Evolutionary conservation across 495 filamentous ascomycete species (phyloP).

Genomic region (Xylaria sp.): DNA sequence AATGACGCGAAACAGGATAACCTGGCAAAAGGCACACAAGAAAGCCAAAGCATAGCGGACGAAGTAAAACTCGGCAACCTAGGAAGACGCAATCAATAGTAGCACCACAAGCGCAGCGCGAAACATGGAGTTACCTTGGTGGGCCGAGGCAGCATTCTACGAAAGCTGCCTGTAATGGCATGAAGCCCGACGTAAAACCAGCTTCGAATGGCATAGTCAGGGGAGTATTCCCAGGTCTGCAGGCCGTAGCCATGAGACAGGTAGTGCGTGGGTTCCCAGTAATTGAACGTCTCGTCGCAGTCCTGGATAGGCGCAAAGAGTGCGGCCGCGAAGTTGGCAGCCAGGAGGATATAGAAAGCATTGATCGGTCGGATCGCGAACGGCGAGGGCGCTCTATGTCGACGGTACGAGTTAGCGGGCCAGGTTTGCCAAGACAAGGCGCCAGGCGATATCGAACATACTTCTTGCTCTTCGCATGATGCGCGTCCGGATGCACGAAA

Average conservation of each 20-base stretch:
- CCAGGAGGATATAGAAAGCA: conserved; percentile 78
- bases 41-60: conserved; percentile 77
- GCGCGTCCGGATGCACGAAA: conserved; percentile 52
- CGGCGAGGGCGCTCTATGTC: conserved; percentile 55
- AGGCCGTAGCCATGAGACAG: conserved; percentile 90
- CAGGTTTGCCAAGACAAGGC: background rate
- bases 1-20: conserved; percentile 77
- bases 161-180: conserved; percentile 70
- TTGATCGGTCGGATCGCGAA: conserved; percentile 74
- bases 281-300: conserved; percentile 99
- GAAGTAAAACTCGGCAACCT: conserved; percentile 84
- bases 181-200: conserved; percentile 94
- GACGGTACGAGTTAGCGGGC: conserved; percentile 31
- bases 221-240: conserved; percentile 99
- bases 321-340: conserved; percentile 77
- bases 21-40: conserved; percentile 80
- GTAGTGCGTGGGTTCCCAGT: conserved; percentile 98
- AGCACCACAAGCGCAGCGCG: background rate
- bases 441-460: background rate
- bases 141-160: conserved; percentile 65
- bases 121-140: conserved; percentile 52
- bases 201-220: conserved; percentile 92
- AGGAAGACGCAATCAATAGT: conserved; percentile 33
- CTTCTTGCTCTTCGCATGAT: conserved; percentile 56
- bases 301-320: conserved; percentile 91